Evolutionary conservation across 2,329 filamentous ascomycete genomes (phyloP).

Genomic region (Helicocarpus griseus): DNA sequence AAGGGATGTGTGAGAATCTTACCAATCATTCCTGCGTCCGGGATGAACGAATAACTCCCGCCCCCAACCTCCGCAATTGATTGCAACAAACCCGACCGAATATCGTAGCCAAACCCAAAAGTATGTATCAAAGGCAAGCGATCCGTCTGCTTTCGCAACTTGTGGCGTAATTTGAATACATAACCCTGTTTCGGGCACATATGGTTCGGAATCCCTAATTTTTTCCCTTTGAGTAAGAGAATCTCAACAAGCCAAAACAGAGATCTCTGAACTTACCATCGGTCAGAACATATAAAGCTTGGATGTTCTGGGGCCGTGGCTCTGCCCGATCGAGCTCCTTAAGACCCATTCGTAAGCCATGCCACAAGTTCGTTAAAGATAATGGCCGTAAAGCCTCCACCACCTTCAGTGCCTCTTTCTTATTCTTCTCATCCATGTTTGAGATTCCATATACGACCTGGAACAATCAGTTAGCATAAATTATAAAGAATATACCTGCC

Average conservation of each 20-base stretch:
- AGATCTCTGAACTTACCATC: conserved; percentile 14
- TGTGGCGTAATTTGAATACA: conserved; percentile 41
- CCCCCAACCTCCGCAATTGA: conserved; percentile 49
- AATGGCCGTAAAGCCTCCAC: conserved; percentile 36
- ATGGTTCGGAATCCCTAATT: conserved; percentile 37
- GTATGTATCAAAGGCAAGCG: conserved; percentile 36
- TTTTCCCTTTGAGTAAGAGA: background rate
- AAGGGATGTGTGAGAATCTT: background rate
- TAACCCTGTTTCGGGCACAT: conserved; percentile 47
- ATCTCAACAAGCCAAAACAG: background rate
- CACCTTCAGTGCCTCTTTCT: conserved; percentile 31
- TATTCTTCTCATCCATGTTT: conserved; percentile 40
- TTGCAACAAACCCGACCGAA: conserved; percentile 47
- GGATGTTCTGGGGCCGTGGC: conserved; percentile 19
- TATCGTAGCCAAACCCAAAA: conserved; percentile 45
- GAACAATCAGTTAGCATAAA: background rate
- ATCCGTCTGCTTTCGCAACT: conserved; percentile 25
- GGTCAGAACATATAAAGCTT: conserved; percentile 25
- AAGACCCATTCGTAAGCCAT: conserved; percentile 45
- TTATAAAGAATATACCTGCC: background rate
- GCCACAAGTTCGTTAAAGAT: conserved; percentile 48
- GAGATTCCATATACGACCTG: conserved; percentile 36
- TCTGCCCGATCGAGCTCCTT: conserved; percentile 33
- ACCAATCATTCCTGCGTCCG: conserved; percentile 51
- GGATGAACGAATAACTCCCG: conserved; percentile 53